Conservation (phyloP, 225 moss, liverwort and hornwort species). For the Anthoceros angustus region DNA sequence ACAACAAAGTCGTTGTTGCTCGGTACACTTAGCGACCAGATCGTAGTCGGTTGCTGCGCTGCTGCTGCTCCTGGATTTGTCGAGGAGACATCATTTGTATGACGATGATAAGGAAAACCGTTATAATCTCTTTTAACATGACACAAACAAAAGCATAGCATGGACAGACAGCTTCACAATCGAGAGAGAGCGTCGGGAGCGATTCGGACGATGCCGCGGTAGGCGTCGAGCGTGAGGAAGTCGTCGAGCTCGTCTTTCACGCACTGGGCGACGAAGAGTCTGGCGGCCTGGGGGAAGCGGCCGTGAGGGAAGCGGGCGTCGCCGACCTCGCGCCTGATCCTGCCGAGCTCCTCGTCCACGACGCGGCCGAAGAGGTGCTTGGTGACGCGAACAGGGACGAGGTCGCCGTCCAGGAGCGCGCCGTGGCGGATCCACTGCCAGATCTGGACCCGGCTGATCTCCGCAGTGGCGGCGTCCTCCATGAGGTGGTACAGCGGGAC, state of each 20-base stretch:
- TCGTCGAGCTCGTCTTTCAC: conserved; percentile 40
- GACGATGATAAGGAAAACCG: too few species aligned
- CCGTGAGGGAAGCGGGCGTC: conserved; percentile 36
- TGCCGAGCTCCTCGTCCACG: conserved; percentile 39
- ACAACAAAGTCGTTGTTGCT: too few species aligned
- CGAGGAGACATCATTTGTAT: too few species aligned
- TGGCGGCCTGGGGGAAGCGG: conserved; percentile 45
- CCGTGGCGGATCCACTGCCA: conserved; percentile 76
- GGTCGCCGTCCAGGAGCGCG: conserved; percentile 41
- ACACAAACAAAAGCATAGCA: too few species aligned
- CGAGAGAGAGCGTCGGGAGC: conserved; percentile 19
- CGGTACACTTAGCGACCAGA: too few species aligned
- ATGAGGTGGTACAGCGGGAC: conserved; percentile 69
- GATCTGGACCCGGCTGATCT: conserved; percentile 75
- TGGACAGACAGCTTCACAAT: not conserved
- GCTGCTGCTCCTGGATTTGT: too few species aligned
- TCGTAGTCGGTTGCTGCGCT: too few species aligned
- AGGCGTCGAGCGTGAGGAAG: conserved; percentile 65
- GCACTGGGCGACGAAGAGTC: conserved; percentile 59
- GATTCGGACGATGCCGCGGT: conserved; percentile 33
- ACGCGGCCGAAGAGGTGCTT: conserved; percentile 47
- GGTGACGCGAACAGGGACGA: conserved; percentile 43
- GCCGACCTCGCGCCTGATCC: conserved; percentile 44
- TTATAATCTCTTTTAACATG: too few species aligned
- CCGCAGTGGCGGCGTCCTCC: conserved; percentile 80